These are phyloP conservation scores for Naumovozyma dairenensis DNA, from an alignment of 805 yeast species.

Conservation along the genomic window DNA sequence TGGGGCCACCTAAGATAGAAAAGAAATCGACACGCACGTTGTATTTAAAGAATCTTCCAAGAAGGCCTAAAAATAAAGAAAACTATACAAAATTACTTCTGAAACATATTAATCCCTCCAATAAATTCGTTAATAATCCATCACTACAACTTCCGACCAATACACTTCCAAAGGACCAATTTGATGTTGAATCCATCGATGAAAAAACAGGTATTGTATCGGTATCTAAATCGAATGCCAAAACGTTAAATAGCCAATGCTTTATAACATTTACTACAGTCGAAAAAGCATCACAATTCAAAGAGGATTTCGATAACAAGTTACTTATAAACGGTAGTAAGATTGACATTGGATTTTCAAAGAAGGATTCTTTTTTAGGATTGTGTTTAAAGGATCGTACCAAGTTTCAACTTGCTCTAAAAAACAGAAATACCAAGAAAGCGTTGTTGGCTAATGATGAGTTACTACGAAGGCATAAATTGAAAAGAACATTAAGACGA, in stretches of 20 bases:
- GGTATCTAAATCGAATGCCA: slow-evolving; percentile 12
- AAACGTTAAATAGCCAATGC: slow-evolving; percentile 10
- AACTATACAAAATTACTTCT: slow-evolving; percentile 12
- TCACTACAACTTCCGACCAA: slow-evolving; percentile 9
- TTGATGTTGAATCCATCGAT: slow-evolving; percentile 10
- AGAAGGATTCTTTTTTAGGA: slow-evolving; percentile 17
- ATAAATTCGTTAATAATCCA: slow-evolving; percentile 7
- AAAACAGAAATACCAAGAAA: slow-evolving; percentile 4
- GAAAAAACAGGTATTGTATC: slow-evolving; percentile 9
- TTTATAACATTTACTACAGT: slow-evolving; percentile 19
- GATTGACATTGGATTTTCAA: slow-evolving; percentile 14
- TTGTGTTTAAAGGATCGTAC: slow-evolving; percentile 5
- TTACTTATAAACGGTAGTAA: slow-evolving; percentile 14
- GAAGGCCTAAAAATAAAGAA: slow-evolving; percentile 15
- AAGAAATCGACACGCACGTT: too few relatives aligned
- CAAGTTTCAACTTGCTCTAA: slow-evolving; percentile 8
- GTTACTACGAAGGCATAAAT: slow-evolving; percentile 1
- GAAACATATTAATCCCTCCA: slow-evolving; percentile 11
- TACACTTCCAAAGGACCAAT: slow-evolving; percentile 3
- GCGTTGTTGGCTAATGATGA: slow-evolving; percentile 3
- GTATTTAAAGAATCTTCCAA: slow-evolving; percentile 17
- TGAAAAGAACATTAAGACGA: slow-evolving; percentile 19
- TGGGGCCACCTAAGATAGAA: too few relatives aligned
- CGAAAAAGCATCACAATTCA: slow-evolving; percentile 11
- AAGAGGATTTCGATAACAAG: slow-evolving; percentile 4